A percentile compares a stretch with the other conserved stretches of the same genome.
These are phyloP conservation scores for Monoraphidium neglectum DNA, from an alignment of 139 green algal genomes.

Conservation along the genomic window DNA sequence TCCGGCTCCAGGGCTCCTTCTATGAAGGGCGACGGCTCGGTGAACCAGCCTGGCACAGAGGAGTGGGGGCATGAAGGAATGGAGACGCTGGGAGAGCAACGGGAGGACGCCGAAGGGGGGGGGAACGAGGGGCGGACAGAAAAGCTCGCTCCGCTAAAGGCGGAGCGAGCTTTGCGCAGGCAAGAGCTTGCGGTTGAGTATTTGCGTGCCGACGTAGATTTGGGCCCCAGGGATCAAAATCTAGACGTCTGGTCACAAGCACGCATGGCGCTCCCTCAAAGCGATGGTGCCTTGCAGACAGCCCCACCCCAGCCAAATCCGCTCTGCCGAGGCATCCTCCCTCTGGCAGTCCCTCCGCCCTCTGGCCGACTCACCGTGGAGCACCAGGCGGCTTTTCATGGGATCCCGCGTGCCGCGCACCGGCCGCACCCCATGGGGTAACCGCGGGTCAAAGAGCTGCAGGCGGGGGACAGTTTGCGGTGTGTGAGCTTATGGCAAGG, in stretches of 20 bases:
- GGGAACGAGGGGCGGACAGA: background rate
- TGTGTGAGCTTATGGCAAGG: too few species aligned
- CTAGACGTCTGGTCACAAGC: background rate
- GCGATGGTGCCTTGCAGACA: background rate
- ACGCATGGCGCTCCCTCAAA: background rate
- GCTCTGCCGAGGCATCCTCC: background rate
- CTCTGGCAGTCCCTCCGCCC: background rate
- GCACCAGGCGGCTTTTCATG: constrained; percentile 66
- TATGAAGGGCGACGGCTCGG: constrained; percentile 72
- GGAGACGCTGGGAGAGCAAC: background rate
- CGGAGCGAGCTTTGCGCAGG: too few species aligned
- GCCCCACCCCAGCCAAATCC: background rate
- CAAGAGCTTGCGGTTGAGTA: background rate
- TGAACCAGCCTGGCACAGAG: constrained; percentile 75
- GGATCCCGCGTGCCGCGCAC: constrained; percentile 71
- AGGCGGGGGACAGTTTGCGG: too few species aligned
- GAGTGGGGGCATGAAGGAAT: background rate
- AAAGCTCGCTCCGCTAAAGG: background rate
- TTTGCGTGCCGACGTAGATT: background rate
- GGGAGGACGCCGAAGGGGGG: background rate
- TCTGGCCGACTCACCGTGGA: constrained; percentile 60
- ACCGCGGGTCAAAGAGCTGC: constrained; percentile 54
- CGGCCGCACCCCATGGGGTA: constrained; percentile 74
- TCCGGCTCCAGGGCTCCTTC: constrained; percentile 48
- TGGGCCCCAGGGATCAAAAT: background rate